phyloP scores from a whole-genome alignment of 495 filamentous ascomycete species.

The Penicillium salamii region DNA sequence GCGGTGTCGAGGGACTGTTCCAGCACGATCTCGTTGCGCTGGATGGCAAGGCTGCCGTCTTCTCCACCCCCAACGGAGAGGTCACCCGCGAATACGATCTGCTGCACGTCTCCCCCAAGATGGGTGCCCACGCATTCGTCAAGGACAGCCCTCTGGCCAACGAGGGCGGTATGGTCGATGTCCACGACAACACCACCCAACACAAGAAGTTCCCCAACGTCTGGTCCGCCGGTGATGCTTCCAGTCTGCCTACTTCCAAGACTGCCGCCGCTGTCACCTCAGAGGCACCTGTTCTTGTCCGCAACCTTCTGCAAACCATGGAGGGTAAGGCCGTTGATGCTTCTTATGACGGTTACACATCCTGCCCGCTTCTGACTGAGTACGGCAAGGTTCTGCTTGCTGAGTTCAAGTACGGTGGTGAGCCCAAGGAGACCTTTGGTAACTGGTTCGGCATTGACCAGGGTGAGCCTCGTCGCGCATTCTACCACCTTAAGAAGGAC shows the following conservation, averaged over 20 bases:
- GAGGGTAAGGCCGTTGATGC: constrained; percentile 53
- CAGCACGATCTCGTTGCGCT: constrained; percentile 62
- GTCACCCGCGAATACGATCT: constrained; percentile 57
- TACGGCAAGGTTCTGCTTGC: constrained; percentile 66
- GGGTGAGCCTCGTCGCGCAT: constrained; percentile 50
- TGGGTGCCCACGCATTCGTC: constrained; percentile 57
- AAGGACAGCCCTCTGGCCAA: constrained; percentile 58
- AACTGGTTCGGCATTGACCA: constrained; percentile 57
- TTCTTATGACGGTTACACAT: constrained; percentile 65
- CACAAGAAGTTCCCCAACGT: constrained; percentile 63
- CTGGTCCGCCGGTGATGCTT: constrained; percentile 68
- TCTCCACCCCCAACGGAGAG: constrained; percentile 44
- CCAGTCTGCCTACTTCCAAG: constrained; percentile 64
- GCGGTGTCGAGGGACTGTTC: constrained; percentile 65
- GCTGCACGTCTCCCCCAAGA: constrained; percentile 61
- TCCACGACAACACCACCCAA: constrained; percentile 57
- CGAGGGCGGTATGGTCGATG: constrained; percentile 61
- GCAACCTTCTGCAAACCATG: constrained; percentile 51
- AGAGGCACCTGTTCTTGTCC: constrained; percentile 58
- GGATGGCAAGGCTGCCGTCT: constrained; percentile 55
- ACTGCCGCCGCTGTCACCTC: constrained; percentile 65
- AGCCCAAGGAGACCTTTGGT: constrained; percentile 66
- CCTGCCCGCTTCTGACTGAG: constrained; percentile 63
- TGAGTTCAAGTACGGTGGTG: constrained; percentile 72
- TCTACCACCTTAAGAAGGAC: constrained; percentile 68